These are phyloP conservation scores for Hypomontagnella submonticulosa DNA, from an alignment of 495 filamentous ascomycete species.

Conservation along the genomic window DNA sequence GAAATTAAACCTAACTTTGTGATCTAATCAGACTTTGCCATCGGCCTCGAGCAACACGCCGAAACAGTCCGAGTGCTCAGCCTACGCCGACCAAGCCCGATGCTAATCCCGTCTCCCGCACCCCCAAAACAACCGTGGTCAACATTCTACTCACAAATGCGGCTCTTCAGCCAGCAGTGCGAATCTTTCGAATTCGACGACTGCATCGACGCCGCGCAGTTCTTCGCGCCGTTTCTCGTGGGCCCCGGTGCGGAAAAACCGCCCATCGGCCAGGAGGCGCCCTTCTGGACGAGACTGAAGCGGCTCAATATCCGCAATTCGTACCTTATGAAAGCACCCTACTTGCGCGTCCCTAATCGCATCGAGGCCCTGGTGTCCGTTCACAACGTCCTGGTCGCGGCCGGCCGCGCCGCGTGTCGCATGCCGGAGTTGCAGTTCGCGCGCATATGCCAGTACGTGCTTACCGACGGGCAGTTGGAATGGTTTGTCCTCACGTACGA, in stretches of 20 bases:
- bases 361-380: conserved; percentile 27
- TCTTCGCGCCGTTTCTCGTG: conserved; percentile 32
- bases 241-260: conserved; percentile 8
- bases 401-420: conserved; percentile 25
- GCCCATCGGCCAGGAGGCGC: conserved; percentile 18
- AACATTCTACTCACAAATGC: conserved; percentile 27
- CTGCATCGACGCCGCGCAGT: conserved; percentile 36
- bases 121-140: conserved; percentile 30
- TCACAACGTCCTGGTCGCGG: conserved; percentile 21
- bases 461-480: conserved; percentile 32
- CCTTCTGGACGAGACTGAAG: conserved; percentile 34
- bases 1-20: conserved; percentile 5
- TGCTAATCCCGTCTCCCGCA: conserved; percentile 11
- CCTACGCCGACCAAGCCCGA: conserved; percentile 34
- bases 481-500: conserved; percentile 40
- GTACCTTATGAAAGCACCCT: conserved; percentile 39
- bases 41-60: conserved; percentile 23
- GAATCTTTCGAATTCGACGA: conserved; percentile 44
- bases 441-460: conserved; percentile 39
- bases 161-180: conserved; percentile 34
- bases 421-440: conserved; percentile 34
- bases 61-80: conserved; percentile 29
- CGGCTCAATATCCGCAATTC: conserved; percentile 39
- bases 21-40: conserved; percentile 28
- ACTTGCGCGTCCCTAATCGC: conserved; percentile 33